A percentile compares a stretch with the other conserved stretches of the same genome.
These are phyloP conservation scores for Paratinospora sagittata DNA, from an alignment of 164 flowering plant species.

Conservation along the genomic window DNA sequence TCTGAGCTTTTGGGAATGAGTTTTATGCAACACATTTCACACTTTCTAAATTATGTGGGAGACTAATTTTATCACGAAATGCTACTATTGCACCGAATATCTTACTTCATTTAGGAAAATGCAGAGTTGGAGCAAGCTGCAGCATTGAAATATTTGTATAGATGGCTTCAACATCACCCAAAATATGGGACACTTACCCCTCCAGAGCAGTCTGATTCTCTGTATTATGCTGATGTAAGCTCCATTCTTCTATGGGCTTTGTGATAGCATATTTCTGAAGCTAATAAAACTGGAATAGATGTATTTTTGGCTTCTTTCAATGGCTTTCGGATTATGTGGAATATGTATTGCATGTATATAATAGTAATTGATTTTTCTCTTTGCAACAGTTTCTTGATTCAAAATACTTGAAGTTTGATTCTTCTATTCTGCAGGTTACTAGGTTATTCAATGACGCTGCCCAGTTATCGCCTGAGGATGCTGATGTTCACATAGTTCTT, in stretches of 20 bases:
- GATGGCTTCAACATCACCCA: slow-evolving; percentile 88
- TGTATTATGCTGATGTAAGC: slow-evolving; percentile 88
- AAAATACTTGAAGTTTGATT: neutral
- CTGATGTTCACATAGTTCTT: slow-evolving; percentile 91
- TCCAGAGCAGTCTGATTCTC: slow-evolving; percentile 52
- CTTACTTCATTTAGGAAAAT: slow-evolving; percentile 12
- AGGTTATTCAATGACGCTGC: slow-evolving; percentile 82
- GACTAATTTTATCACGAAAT: neutral
- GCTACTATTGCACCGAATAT: neutral
- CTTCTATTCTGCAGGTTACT: slow-evolving; percentile 50
- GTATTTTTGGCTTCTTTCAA: neutral
- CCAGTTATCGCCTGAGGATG: slow-evolving; percentile 85
- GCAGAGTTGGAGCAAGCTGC: slow-evolving; percentile 92
- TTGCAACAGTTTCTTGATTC: neutral
- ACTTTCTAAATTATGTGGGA: neutral
- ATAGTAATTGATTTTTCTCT: neutral
- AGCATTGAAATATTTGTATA: slow-evolving; percentile 78
- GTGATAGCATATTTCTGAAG: neutral
- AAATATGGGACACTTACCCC: slow-evolving; percentile 69
- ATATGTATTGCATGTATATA: neutral
- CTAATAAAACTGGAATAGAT: neutral
- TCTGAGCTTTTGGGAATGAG: neutral
- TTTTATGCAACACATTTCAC: neutral
- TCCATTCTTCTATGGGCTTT: neutral
- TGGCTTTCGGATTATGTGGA: neutral